Conservation (phyloP, 148 eudicot species). For the Vaccinium myrtillus region DNA sequence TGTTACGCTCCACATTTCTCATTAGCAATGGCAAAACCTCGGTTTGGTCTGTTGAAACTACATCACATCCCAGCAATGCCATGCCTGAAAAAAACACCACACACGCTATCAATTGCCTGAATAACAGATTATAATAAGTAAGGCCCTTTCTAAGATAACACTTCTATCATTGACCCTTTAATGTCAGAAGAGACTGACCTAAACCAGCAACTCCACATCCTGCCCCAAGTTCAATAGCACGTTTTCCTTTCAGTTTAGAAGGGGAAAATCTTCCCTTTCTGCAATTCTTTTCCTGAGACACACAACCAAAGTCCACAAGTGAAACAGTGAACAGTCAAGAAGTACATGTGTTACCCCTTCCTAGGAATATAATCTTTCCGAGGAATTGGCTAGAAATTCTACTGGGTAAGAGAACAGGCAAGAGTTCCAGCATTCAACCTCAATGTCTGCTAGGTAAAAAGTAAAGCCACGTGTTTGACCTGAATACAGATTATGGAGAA, state of each 20-base stretch:
- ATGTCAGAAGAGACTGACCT: slow-evolving; percentile 44
- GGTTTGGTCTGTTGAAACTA: slow-evolving; percentile 81
- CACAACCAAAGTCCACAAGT: neutral
- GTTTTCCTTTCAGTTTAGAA: slow-evolving; percentile 84
- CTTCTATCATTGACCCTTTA: neutral
- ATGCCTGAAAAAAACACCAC: slow-evolving; percentile 48
- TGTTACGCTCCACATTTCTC: slow-evolving; percentile 82
- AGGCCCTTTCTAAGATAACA: neutral
- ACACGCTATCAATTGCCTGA: neutral
- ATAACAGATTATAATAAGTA: neutral
- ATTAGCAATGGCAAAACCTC: slow-evolving; percentile 86
- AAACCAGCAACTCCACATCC: slow-evolving; percentile 99
- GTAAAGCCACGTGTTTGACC: neutral
- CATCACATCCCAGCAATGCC: slow-evolving; percentile 92
- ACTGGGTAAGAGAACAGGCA: neutral
- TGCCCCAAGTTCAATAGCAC: slow-evolving; percentile 94
- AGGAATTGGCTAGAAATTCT: neutral
- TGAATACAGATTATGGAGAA: neutral
- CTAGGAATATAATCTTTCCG: neutral
- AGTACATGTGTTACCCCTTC: neutral
- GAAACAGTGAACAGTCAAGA: neutral
- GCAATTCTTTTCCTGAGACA: slow-evolving; percentile 71
- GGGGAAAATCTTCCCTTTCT: slow-evolving; percentile 88
- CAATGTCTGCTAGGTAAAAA: neutral
- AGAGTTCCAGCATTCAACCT: neutral